These are phyloP conservation scores for Colletotrichum nymphaeae DNA, from an alignment of 2,329 filamentous ascomycete genomes.

Conservation along the genomic window DNA sequence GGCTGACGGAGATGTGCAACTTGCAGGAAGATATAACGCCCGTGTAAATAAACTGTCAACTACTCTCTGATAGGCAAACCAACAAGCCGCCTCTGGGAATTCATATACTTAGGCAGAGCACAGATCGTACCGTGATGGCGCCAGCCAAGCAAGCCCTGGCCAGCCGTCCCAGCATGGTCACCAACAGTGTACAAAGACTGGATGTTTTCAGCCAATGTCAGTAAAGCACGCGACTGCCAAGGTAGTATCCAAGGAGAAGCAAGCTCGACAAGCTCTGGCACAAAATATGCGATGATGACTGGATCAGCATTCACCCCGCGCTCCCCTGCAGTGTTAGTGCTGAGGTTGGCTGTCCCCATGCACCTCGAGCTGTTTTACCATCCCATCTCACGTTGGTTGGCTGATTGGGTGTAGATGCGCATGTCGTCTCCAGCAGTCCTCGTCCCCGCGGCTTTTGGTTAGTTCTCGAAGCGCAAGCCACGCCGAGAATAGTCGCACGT, in stretches of 20 bases:
- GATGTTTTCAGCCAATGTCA: neutral
- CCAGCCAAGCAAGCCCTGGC: neutral
- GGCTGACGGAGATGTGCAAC: too few relatives aligned
- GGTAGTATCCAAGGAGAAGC: neutral
- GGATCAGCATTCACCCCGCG: neutral
- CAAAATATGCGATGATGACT: too few relatives aligned
- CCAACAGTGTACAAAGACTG: neutral
- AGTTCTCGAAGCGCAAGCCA: conserved; percentile 33
- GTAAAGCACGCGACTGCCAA: neutral
- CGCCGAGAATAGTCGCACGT: conserved; percentile 25
- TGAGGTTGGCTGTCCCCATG: neutral
- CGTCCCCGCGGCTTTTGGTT: conserved; percentile 7
- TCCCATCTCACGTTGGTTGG: neutral
- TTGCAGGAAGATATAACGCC: too few relatives aligned
- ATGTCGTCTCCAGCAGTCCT: neutral
- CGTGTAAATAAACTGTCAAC: too few relatives aligned
- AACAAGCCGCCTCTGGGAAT: too few relatives aligned
- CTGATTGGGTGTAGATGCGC: neutral
- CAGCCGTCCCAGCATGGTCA: neutral
- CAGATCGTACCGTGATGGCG: neutral
- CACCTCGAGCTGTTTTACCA: neutral
- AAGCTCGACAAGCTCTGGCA: conserved; percentile 1
- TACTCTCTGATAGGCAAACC: too few relatives aligned
- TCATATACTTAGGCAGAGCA: neutral
- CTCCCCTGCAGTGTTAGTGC: conserved; percentile 19